A percentile compares a stretch with the other conserved stretches of the same genome.
Evolutionary conservation across 495 filamentous ascomycete genomes (phyloP).

Genomic region (Xylaria curta): DNA sequence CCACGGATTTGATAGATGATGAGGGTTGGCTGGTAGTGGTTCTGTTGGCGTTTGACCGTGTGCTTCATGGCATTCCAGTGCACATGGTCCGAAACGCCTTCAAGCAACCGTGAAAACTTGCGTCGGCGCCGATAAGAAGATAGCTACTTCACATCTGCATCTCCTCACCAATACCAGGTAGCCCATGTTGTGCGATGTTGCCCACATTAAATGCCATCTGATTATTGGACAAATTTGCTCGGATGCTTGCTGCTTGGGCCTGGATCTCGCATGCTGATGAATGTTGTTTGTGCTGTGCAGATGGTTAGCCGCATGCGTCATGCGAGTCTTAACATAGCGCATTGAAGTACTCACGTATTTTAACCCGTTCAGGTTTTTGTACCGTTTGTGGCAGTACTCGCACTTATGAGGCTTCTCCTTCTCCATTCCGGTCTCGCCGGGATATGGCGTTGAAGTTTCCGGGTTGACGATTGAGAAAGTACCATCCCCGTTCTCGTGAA

Average conservation of each 20-base stretch:
- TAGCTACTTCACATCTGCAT: conserved; percentile 43
- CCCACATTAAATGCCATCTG: conserved; percentile 41
- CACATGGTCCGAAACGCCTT: neutral
- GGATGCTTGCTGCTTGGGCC: conserved; percentile 48
- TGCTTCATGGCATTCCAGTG: neutral
- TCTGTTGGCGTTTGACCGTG: neutral
- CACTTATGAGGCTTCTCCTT: conserved; percentile 99
- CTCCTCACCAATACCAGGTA: conserved; percentile 59
- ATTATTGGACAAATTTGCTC: conserved; percentile 43
- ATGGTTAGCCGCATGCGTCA: conserved; percentile 30
- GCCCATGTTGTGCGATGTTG: conserved; percentile 35
- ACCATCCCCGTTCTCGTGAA: conserved; percentile 93
- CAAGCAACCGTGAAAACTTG: neutral
- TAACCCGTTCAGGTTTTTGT: conserved; percentile 97
- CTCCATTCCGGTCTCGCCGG: conserved; percentile 97
- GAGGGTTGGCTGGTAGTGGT: neutral
- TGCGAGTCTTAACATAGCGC: neutral
- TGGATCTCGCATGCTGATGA: conserved; percentile 72
- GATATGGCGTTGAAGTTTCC: conserved; percentile 90
- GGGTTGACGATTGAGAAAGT: conserved; percentile 99
- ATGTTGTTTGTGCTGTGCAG: conserved; percentile 73
- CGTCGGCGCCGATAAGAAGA: conserved; percentile 10
- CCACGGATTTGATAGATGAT: neutral
- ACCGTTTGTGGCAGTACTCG: conserved; percentile 94
- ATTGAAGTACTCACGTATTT: conserved; percentile 69